Evolutionary conservation across 2,329 filamentous ascomycete species (phyloP), one percentile per base, ranked within the genome.

Genomic region (Salinomyces thailandicus): DNA sequence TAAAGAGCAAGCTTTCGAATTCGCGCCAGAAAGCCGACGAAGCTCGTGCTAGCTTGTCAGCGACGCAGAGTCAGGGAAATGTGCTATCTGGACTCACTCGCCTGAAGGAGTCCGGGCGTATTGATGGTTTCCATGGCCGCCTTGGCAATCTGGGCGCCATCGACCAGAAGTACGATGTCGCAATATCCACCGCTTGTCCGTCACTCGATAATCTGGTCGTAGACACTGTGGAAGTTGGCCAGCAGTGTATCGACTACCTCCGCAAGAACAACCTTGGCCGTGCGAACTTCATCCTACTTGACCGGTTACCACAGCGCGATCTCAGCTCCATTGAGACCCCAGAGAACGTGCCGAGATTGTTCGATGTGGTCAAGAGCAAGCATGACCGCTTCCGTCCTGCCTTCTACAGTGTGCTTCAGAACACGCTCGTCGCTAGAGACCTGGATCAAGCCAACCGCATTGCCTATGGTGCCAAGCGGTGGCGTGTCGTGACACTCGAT

Each of bases 161-260:
- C 48, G 87, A 98, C 52, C 73, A 84, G 56, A 85, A 84, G 61
- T 98, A 93, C 59, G 91, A 98, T 53, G 77, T 98, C 29, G 91
- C 91, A n/a, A 94, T 98, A 42, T 98, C 93, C 0, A 98, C 91
- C 0, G 93, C 91, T 8, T 96, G 91, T 49, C 79, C 84, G 31
- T 74, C 82, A 2, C 74, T 98, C 7, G 85, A 98, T 61, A 94
- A 96, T 55, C 87, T 98, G 61, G 89, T 98, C 7, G 93, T 93
- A 0, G 91, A 96, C 52, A 87, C 85, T 1, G 89, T 96, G 11
- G 91, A 96, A 52, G 84, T 86, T 40, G 91, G 87, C 46, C 91
- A 98, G 61, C 87, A 96, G 58, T 98, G 93, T 60, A 96, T 98
- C 45, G 91, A 96, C 55, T 91, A 98, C 54, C 72, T 98, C 9